phyloP scores from a whole-genome alignment of 331 rosid species.

The Cydonia oblonga region DNA sequence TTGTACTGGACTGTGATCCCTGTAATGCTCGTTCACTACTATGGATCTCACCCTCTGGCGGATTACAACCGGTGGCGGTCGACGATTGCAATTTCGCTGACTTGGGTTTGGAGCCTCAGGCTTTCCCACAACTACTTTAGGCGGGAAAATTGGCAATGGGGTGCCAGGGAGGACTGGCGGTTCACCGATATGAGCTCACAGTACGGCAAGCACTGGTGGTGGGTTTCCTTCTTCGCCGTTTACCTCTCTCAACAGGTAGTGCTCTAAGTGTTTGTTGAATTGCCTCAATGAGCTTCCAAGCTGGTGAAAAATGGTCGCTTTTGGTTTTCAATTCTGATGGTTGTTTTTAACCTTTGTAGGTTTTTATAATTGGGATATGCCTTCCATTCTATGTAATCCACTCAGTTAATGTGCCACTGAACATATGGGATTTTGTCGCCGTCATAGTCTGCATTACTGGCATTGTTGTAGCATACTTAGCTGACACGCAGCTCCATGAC shows the following conservation, averaged over 20 bases:
- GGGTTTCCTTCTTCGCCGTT: constrained; percentile 82
- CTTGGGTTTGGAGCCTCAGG: constrained; percentile 75
- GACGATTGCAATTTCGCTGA: constrained; percentile 42
- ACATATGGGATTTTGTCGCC: constrained; percentile 58
- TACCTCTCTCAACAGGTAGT: constrained; percentile 79
- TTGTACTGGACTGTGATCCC: constrained; percentile 92
- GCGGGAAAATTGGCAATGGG: constrained; percentile 88
- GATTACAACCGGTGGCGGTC: constrained; percentile 62
- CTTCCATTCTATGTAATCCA: constrained; percentile 70
- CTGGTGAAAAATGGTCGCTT: not conserved
- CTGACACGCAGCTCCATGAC: constrained; percentile 71
- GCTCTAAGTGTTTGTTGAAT: constrained; percentile 24
- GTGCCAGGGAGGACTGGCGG: constrained; percentile 92
- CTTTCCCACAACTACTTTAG: constrained; percentile 78
- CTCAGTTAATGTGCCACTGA: constrained; percentile 45
- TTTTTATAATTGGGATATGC: constrained; percentile 55
- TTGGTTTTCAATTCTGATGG: not conserved
- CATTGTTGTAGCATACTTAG: constrained; percentile 55
- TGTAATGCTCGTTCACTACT: constrained; percentile 67
- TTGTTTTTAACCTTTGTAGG: constrained; percentile 28
- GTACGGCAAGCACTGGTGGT: constrained; percentile 81
- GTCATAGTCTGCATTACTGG: constrained; percentile 38
- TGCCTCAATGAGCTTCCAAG: not conserved
- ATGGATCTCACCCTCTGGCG: constrained; percentile 60
- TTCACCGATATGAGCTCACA: constrained; percentile 66